A percentile compares a stretch with the other conserved stretches of the same genome.
Evolutionary conservation across 2,329 filamentous ascomycete species (phyloP).

Genomic region (Pseudogymnoascus sp.): DNA sequence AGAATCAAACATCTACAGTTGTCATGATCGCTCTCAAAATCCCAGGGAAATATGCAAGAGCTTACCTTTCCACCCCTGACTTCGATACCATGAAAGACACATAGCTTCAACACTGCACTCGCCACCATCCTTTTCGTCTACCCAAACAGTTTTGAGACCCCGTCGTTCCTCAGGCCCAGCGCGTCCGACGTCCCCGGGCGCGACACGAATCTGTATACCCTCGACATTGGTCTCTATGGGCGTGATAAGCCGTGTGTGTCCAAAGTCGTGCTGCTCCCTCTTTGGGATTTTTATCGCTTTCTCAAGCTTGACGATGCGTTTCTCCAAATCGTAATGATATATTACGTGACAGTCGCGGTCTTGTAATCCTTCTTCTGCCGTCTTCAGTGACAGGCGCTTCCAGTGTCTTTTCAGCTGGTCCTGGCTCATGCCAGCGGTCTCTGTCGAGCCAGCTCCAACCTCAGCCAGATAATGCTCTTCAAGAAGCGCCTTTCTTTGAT

Average conservation of each 20-base stretch:
- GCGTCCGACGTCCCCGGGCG: background rate
- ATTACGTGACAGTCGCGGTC: conserved; percentile 86
- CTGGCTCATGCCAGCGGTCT: conserved; percentile 22
- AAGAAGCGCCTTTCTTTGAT: conserved; percentile 85
- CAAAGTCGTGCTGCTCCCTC: conserved; percentile 85
- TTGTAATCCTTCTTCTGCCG: conserved; percentile 79
- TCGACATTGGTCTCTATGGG: conserved; percentile 67
- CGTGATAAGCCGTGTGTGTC: conserved; percentile 69
- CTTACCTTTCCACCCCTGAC: conserved; percentile 71
- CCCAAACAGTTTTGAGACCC: conserved; percentile 74
- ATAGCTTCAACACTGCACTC: conserved; percentile 89
- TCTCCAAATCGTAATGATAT: conserved; percentile 90
- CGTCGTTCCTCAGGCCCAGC: conserved; percentile 42
- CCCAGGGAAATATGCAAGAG: background rate
- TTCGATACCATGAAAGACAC: conserved; percentile 81
- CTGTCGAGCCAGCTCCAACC: conserved; percentile 16
- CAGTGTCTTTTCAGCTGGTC: conserved; percentile 72
- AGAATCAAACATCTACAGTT: background rate
- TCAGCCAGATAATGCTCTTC: conserved; percentile 89
- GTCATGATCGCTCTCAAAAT: background rate
- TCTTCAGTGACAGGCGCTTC: conserved; percentile 66
- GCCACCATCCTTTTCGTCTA: conserved; percentile 62
- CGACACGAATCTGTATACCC: conserved; percentile 57
- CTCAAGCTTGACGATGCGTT: conserved; percentile 85
- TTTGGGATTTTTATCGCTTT: conserved; percentile 73